Evolutionary conservation across 2,329 filamentous ascomycete species (phyloP).

Genomic region (Fusarium bulbicola): DNA sequence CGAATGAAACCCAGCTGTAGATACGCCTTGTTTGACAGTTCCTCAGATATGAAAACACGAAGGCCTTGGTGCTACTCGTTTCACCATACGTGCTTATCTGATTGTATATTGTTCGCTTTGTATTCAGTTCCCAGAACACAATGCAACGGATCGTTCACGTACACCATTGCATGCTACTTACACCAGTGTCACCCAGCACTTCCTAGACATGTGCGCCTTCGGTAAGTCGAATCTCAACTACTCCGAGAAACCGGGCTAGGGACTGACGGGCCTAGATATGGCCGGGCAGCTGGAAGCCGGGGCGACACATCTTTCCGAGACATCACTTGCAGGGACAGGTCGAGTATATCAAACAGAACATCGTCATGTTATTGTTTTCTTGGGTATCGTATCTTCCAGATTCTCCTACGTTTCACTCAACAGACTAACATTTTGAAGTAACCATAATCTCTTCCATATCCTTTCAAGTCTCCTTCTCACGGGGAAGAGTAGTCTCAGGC

Average conservation of each 20-base stretch:
- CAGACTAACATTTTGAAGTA: constrained; percentile 16
- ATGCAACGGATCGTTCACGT: neutral
- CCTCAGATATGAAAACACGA: neutral
- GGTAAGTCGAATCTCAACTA: neutral
- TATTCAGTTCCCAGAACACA: neutral
- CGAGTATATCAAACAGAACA: neutral
- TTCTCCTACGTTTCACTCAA: neutral
- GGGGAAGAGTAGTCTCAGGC: constrained; percentile 26
- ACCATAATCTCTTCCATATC: neutral
- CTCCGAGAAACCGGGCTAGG: neutral
- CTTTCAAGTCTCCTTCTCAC: constrained; percentile 31
- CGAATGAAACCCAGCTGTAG: neutral
- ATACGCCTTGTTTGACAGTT: neutral
- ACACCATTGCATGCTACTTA: neutral
- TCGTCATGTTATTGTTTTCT: neutral
- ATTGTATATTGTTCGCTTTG: neutral
- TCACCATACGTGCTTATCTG: neutral
- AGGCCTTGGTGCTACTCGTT: neutral
- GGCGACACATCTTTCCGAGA: neutral
- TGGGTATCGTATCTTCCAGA: constrained; percentile 24
- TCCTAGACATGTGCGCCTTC: neutral
- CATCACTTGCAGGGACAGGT: neutral
- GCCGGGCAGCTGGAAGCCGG: no score
- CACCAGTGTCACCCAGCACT: neutral
- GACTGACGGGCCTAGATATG: neutral